Base-by-base conservation (phyloP, 2,329 filamentous ascomycete genomes). In the Aspergillus sp. region DNA sequence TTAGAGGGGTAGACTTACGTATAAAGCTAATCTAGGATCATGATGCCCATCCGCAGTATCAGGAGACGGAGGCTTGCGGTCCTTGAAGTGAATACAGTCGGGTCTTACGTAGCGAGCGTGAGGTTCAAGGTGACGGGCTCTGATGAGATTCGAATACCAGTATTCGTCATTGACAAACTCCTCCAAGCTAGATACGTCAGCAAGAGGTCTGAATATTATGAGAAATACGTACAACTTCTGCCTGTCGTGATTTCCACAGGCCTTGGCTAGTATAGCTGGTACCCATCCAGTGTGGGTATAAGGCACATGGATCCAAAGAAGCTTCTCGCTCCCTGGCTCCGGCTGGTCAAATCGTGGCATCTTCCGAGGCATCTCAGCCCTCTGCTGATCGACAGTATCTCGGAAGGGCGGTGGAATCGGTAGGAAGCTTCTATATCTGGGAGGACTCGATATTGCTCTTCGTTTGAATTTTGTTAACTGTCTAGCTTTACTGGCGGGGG, bases 21-120 rank as follows among this genome's bases (percentile, higher is more conserved):
- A 74, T 43, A 75, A 59, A 30, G 71, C 72, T 13, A 72, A 56
- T 30, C 68, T 66, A n/a, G 67, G 63, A 41, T 72, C 67, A 25
- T 68, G 64, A 12, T 62, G 23, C 4, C 28, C 47, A 5, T 58
- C 63, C 6, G 45, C 19, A 8, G 60, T 52, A 6, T 55, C 64
- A 2, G 62, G 63, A 3, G 63, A 54, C 9, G 62, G 64, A 41
- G 63, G 58, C 59, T 69, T 68, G 57, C 61, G 66, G 21, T 70
- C 67, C 15, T 73, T 63, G 1, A 74, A 70, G 62, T 72, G 67
- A 54, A 76, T 72, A 47, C 72, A 76, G n/a, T 68, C 66, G 3
- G 76, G 72, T 10, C 69, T 68, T 10, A 78, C 74, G 59, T 72
- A 78, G 12, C 76, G 73, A 17, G 75, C 76, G 65, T 78, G 75